Percentiles rank a stretch among this genome's conserved stretches.
Evolutionary conservation across 192 early-diverging fungal species (phyloP).

Genomic region (Coemansia sp.): DNA sequence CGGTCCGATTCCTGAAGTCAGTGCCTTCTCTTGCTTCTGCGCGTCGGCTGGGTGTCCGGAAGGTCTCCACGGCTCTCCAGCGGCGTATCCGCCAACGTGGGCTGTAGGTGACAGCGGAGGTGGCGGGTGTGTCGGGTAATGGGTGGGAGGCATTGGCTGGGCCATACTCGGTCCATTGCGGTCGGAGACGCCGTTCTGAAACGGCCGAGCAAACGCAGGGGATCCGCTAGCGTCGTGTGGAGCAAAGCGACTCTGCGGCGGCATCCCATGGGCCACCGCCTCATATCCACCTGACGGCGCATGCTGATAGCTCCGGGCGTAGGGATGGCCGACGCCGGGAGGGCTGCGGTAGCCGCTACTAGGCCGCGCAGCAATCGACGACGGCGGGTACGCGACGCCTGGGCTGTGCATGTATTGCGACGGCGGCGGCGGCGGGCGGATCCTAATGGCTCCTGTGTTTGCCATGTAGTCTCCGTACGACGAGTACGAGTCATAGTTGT

Average conservation of each 20-base stretch:
- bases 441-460: slow-evolving; percentile 42
- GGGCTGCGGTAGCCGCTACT: slow-evolving; percentile 7
- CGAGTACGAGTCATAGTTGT: slow-evolving; percentile 48
- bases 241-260: slow-evolving; percentile 8
- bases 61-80: slow-evolving; percentile 2
- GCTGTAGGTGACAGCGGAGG: slow-evolving; percentile 4
- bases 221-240: slow-evolving; percentile 3
- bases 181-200: slow-evolving; percentile 7
- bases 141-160: neutral
- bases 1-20: slow-evolving; percentile 1
- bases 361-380: slow-evolving; percentile 13
- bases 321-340: slow-evolving; percentile 1
- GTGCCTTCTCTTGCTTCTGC: neutral
- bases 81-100: neutral
- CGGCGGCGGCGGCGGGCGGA: slow-evolving; percentile 27
- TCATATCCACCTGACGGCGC: neutral
- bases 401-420: slow-evolving; percentile 20
- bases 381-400: slow-evolving; percentile 7
- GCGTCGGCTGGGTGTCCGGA: neutral
- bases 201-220: slow-evolving; percentile 2
- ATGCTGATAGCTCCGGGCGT: neutral
- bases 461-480: slow-evolving; percentile 48
- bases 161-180: neutral
- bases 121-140: slow-evolving; percentile 6
- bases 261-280: neutral